These are phyloP conservation scores for Exserohilum rostratum DNA, from an alignment of 2,329 filamentous ascomycete species.

Conservation along the genomic window DNA sequence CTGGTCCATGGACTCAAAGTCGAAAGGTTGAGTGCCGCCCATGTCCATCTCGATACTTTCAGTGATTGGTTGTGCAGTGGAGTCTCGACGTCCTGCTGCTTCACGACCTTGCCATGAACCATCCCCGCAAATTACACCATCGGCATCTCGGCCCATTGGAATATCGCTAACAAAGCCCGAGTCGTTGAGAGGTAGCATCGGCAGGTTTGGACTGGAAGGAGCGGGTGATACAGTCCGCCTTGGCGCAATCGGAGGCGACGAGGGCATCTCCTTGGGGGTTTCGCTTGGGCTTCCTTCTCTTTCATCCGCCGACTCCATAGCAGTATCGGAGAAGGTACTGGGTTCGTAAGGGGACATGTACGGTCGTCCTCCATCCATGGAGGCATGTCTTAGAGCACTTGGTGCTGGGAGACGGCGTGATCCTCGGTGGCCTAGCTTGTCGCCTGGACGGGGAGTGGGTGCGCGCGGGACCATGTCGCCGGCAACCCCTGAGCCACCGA, in stretches of 20 bases:
- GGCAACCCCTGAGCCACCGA: constrained; percentile 58
- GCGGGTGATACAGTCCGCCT: constrained; percentile 64
- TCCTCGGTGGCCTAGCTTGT: constrained; percentile 36
- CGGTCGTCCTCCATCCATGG: constrained; percentile 53
- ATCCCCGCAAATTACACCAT: constrained; percentile 59
- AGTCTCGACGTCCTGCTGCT: constrained; percentile 23
- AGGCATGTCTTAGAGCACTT: constrained; percentile 66
- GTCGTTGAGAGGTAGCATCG: constrained; percentile 66
- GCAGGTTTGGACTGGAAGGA: constrained; percentile 77
- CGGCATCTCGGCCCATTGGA: constrained; percentile 68
- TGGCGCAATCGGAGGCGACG: constrained; percentile 80
- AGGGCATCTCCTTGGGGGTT: constrained; percentile 83
- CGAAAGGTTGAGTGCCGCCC: constrained; percentile 5
- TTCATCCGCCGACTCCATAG: constrained; percentile 53
- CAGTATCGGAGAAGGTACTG: constrained; percentile 49
- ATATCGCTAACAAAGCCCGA: constrained; percentile 87
- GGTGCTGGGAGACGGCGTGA: constrained; percentile 44
- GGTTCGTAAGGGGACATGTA: constrained; percentile 45
- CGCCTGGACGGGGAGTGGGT: constrained; percentile 73
- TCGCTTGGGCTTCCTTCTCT: constrained; percentile 56
- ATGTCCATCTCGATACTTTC: constrained; percentile 30
- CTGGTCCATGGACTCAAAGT: constrained; percentile 15
- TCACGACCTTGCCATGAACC: constrained; percentile 27
- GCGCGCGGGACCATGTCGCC: constrained; percentile 76
- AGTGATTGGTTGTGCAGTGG: constrained; percentile 23